Evolutionary conservation across 2,329 filamentous ascomycete species (phyloP), one percentile per base, ranked within the genome.

Genomic region (Trichophyton benhamiae): DNA sequence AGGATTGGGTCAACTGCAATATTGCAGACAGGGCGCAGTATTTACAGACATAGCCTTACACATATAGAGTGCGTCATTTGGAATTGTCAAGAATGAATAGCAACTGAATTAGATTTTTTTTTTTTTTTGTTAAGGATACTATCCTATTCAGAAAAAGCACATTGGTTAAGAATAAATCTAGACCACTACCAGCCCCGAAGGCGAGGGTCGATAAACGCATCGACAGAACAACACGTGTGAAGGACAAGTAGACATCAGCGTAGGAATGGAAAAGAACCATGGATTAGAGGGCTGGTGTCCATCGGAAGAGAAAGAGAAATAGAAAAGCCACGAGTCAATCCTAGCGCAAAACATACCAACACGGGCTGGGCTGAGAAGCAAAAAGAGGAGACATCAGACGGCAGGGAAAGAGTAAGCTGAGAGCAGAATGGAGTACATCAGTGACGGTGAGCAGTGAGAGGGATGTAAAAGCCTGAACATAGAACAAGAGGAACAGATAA

Each of bases 251-350:
- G 57, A 58, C 53, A 64, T 44, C 57, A 33, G 57, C 42, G 59
- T 41, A 60, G 46, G 41, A 58, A 52, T 38, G 17, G 57, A 52
- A 61, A 60, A 44, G 36, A 36, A 61, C 1, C 27, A 59, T 60
- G 38, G 55, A 58, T 27, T 60, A 57, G 52, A 27, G 49, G 20
- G 25, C 49, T 53, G 49, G 44, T 53, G 49, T 53, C 49, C 49
- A 53, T 61, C 52, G 17, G 22, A 27, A 60, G 61, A 59, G 62
- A 64, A 46, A 58, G 25, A 59, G 65, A 52, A 61, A 58, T 62
- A 63, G 38, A 59, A 27, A 44, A 57, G 76, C 76, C 77, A 79
- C 78, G 78, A 79, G 78, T 80, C 78, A 75, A 79, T 76, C 75
- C 73, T 66, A 60, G 48, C 20, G 20, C n/a, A 20, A 48, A 3